Conservation (phyloP, 345 rosid genomes). For the Hypericum androsaemum region DNA sequence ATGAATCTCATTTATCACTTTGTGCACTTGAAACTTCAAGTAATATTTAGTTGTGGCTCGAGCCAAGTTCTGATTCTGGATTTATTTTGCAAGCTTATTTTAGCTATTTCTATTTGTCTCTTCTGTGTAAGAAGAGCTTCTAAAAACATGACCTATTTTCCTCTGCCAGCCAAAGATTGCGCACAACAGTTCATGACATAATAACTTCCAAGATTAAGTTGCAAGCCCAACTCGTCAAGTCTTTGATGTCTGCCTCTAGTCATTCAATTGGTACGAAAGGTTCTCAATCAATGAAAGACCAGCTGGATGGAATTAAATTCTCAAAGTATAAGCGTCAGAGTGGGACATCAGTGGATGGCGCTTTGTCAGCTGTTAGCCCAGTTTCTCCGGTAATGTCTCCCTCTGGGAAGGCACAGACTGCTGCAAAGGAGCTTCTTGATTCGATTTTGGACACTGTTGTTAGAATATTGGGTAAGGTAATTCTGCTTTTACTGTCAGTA, state of each 20-base stretch:
- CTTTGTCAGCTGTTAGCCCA: conserved; percentile 83
- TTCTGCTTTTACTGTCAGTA: background rate
- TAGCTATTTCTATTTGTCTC: background rate
- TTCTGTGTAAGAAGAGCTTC: background rate
- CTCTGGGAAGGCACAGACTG: conserved; percentile 81
- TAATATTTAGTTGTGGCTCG: no score
- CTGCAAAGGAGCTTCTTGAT: conserved; percentile 86
- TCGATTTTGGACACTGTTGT: conserved; percentile 75
- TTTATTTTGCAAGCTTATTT: no score
- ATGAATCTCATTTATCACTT: no score
- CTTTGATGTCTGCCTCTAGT: conserved; percentile 48
- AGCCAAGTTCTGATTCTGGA: no score
- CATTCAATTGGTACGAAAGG: conserved; percentile 36
- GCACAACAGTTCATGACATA: conserved; percentile 91
- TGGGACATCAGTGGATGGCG: conserved; percentile 56
- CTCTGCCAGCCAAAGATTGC: conserved; percentile 74
- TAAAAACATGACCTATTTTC: conserved; percentile 13
- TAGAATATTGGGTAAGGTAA: conserved; percentile 70
- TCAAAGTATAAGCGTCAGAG: conserved; percentile 70
- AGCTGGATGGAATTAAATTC: conserved; percentile 54
- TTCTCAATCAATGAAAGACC: conserved; percentile 50
- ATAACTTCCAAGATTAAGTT: conserved; percentile 80
- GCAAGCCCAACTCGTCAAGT: conserved; percentile 45
- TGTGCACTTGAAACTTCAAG: no score
- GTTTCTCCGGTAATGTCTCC: conserved; percentile 97